phyloP scores from a whole-genome alignment of 2,329 filamentous ascomycete species.

The Zymoseptoria pseudotritici region DNA sequence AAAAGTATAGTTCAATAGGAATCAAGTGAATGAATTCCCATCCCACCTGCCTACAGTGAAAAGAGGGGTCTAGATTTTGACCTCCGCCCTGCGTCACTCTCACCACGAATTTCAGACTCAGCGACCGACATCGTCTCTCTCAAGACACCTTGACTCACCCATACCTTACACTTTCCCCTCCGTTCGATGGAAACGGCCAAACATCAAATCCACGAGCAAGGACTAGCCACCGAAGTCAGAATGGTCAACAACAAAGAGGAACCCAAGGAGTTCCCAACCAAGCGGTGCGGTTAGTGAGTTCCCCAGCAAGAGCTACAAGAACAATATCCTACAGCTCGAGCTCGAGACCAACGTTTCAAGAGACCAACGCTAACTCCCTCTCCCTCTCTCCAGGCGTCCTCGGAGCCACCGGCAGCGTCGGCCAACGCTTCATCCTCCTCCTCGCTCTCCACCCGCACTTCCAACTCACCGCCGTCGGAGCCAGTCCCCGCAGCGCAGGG shows the following conservation, averaged over 20 bases:
- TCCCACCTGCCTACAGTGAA: neutral
- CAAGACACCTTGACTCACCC: neutral
- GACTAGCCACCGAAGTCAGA: constrained; percentile 14
- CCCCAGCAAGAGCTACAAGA: too few species aligned
- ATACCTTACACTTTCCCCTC: neutral
- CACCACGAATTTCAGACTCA: neutral
- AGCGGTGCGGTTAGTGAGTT: constrained; percentile 46
- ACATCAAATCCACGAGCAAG: constrained; percentile 11
- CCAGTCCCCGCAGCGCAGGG: constrained; percentile 79
- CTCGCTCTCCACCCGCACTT: constrained; percentile 83
- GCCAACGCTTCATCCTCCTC: constrained; percentile 89
- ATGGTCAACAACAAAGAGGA: constrained; percentile 21
- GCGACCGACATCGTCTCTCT: neutral
- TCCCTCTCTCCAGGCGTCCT: constrained; percentile 51
- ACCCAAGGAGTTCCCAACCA: constrained; percentile 38
- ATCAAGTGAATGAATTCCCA: neutral
- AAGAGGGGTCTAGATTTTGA: neutral
- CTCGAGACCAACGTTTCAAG: too few species aligned
- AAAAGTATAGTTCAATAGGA: too few species aligned
- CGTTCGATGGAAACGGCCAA: constrained; percentile 17
- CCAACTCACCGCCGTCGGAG: constrained; percentile 79
- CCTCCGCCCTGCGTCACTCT: neutral
- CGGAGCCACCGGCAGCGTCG: constrained; percentile 87
- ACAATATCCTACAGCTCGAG: too few species aligned
- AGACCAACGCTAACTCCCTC: constrained; percentile 21